A percentile compares a stretch with the other conserved stretches of the same genome.
phyloP scores from a whole-genome alignment of 345 rosid genomes.

The Physaria fendleri region DNA sequence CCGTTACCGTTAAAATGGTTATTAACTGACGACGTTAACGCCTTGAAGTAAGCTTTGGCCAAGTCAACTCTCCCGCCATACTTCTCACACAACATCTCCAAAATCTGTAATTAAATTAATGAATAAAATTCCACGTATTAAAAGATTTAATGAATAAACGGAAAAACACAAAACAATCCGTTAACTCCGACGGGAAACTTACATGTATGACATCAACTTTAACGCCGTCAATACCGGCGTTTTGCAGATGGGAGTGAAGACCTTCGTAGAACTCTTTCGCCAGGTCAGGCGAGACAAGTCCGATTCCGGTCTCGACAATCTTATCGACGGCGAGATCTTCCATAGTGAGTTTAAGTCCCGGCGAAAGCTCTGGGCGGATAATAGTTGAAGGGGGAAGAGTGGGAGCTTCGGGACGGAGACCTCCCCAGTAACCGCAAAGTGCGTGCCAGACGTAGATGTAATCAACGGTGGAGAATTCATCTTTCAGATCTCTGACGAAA shows the following conservation, averaged over 20 bases:
- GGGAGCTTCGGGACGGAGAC: slow-evolving; percentile 64
- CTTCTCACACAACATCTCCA: slow-evolving; percentile 85
- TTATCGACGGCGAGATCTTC: slow-evolving; percentile 94
- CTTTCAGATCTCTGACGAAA: slow-evolving; percentile 70
- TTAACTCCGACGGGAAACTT: slow-evolving; percentile 27
- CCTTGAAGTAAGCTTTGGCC: slow-evolving; percentile 77
- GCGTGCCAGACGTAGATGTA: slow-evolving; percentile 97
- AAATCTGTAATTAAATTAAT: slow-evolving; percentile 38
- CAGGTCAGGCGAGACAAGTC: slow-evolving; percentile 62
- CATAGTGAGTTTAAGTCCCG: slow-evolving; percentile 71
- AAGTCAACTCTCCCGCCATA: slow-evolving; percentile 92
- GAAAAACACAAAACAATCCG: background rate
- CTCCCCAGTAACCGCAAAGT: slow-evolving; percentile 96
- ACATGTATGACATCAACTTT: slow-evolving; percentile 97
- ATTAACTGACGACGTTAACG: slow-evolving; percentile 65
- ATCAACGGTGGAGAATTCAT: slow-evolving; percentile 64
- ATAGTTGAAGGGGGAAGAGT: slow-evolving; percentile 47
- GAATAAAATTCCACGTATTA: background rate
- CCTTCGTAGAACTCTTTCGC: slow-evolving; percentile 77
- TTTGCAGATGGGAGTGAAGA: slow-evolving; percentile 65
- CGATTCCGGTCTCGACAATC: slow-evolving; percentile 62
- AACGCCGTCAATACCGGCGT: slow-evolving; percentile 86
- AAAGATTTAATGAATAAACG: background rate
- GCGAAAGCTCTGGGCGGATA: slow-evolving; percentile 50
- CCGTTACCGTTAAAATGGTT: slow-evolving; percentile 92